phyloP scores from a whole-genome alignment of 169 alveolate genomes.

The Eimeria necatrix region DNA sequence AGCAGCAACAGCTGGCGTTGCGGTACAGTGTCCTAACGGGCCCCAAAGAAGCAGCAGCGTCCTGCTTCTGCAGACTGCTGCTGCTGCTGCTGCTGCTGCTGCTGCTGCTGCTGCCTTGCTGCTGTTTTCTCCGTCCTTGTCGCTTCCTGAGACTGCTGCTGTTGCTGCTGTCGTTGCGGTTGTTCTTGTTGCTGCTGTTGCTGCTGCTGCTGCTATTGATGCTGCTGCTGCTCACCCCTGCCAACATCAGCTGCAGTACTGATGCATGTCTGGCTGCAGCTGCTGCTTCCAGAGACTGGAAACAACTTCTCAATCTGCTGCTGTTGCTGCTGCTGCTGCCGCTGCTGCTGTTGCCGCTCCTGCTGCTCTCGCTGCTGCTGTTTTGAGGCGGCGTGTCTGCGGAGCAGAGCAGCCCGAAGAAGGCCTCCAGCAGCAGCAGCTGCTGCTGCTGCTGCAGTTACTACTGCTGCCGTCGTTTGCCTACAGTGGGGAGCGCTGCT shows the following conservation, averaged over 20 bases:
- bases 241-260: too few relatives aligned
- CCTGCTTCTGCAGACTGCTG: neutral
- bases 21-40: too few relatives aligned
- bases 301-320: too few relatives aligned
- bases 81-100: neutral
- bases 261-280: too few relatives aligned
- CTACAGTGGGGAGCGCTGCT: too few relatives aligned
- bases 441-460: neutral
- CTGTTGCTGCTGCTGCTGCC: neutral
- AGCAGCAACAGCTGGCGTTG: neutral
- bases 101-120: neutral
- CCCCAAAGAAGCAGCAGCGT: neutral
- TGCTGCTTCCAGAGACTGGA: too few relatives aligned
- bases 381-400: neutral
- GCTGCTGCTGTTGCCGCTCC: neutral
- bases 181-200: neutral
- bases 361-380: neutral
- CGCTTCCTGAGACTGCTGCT: neutral
- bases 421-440: neutral
- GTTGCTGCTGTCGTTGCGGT: neutral
- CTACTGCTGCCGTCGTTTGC: neutral
- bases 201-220: neutral
- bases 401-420: neutral
- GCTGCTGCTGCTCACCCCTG: too few relatives aligned
- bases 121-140: neutral